Evolutionary conservation across 1,284 basidiomycete species (phyloP), one percentile per base, ranked within the genome.

Genomic region (Hortiboletus rubellus): DNA sequence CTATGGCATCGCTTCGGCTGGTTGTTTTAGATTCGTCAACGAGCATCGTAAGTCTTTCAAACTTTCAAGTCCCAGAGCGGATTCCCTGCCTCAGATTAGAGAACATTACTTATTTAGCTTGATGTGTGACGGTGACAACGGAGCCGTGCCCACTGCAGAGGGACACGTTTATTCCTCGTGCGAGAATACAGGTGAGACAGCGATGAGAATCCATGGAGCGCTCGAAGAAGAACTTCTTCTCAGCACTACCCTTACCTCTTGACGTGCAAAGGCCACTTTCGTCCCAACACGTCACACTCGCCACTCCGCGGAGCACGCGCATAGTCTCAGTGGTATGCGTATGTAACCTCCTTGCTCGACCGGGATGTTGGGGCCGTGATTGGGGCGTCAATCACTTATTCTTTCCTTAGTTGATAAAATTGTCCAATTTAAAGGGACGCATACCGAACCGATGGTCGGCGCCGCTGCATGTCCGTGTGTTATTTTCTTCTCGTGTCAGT

Each of bases 381-480:
- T 46, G 33, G 42, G 15, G 17, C 15, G 48, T 34, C 34, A 38
- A 47, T 10, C 46, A 7, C 38, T 38, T 45, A 24, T 57, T n/a
- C 22, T 38, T 42, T 15, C 7, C 44, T 48, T 33, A 45, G 34
- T 8, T 24, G 27, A 30, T n/a, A 48, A 22, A 24, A 8, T n/a
- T 47, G 41, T 42, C 41, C 22, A 5, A 36, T 10, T 45, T 17
- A 36, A 48, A 47, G 37, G 17, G 7, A 27, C 7, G 27, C 27
- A 10, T 37, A 27, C 12, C 47, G 46, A 48, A 40, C 44, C 63
- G 57, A 67, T 58, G 17, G 34, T 64, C 62, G 58, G 62, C 34
- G 45, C 27, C 45, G 40, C n/a, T 31, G 50, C 27, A 46, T 24
- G 9, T 31, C 46, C 15, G 37, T 43, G 38, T 33, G 42, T 46